These are phyloP conservation scores for Cryphonectria nitschkei DNA, from an alignment of 2,329 filamentous ascomycete genomes.

Conservation along the genomic window DNA sequence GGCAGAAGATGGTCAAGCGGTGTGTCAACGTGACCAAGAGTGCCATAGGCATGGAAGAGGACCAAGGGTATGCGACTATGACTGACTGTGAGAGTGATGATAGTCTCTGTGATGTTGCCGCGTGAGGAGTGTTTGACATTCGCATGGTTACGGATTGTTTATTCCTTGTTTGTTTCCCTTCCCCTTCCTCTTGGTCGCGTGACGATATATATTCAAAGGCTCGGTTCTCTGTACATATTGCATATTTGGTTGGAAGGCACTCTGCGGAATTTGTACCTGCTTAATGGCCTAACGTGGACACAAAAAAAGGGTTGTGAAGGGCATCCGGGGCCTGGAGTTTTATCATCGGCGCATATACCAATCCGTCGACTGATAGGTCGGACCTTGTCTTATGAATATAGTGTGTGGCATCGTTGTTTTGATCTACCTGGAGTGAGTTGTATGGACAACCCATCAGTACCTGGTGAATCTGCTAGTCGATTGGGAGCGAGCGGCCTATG, in stretches of 20 bases:
- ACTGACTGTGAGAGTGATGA: slow-evolving; percentile 50
- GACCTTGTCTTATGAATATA: neutral
- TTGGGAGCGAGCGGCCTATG: neutral
- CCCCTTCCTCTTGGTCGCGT: neutral
- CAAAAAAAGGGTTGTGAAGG: slow-evolving; percentile 14
- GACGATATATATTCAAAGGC: neutral
- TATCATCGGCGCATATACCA: neutral
- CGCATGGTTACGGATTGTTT: neutral
- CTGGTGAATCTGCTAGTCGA: too few species aligned
- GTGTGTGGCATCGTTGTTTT: neutral
- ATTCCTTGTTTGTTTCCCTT: neutral
- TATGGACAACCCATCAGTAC: too few species aligned
- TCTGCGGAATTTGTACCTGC: slow-evolving; percentile 3
- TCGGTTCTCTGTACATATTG: slow-evolving; percentile 23
- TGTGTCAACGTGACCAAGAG: slow-evolving; percentile 61
- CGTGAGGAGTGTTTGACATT: slow-evolving; percentile 6
- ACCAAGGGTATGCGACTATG: slow-evolving; percentile 64
- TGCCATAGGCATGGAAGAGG: slow-evolving; percentile 62
- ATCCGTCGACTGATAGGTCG: neutral
- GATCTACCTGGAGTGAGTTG: too few species aligned
- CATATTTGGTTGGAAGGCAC: slow-evolving; percentile 13
- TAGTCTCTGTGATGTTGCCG: slow-evolving; percentile 22
- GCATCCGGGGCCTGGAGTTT: slow-evolving; percentile 12
- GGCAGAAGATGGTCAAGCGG: slow-evolving; percentile 57
- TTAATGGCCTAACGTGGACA: slow-evolving; percentile 17